Percentiles rank a stretch among this genome's conserved stretches.
Conservation (phyloP, 148 eudicot genomes). For the Rheum nobile region DNA sequence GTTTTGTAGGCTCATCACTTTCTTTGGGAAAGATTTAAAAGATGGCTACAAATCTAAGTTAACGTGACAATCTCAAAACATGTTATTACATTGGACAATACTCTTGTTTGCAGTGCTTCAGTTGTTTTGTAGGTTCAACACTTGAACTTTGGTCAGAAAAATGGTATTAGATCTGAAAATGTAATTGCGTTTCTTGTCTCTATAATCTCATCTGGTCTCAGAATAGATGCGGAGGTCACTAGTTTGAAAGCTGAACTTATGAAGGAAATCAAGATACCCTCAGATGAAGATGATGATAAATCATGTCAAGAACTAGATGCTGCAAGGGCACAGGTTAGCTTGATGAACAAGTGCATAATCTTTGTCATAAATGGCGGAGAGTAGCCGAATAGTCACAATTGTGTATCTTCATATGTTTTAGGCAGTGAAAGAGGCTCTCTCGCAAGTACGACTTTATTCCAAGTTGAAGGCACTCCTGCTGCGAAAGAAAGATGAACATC, state of each 20-base stretch:
- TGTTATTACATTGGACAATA: neutral
- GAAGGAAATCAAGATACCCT: slow-evolving; percentile 16
- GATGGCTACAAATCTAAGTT: neutral
- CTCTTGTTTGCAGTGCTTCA: neutral
- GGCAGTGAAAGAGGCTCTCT: slow-evolving; percentile 8
- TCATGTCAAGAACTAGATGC: slow-evolving; percentile 1
- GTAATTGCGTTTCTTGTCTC: neutral
- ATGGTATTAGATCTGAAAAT: neutral
- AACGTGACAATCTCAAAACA: neutral
- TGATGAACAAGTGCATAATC: neutral
- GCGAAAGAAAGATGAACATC: neutral
- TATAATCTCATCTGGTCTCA: slow-evolving; percentile 32
- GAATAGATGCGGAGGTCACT: slow-evolving; percentile 68
- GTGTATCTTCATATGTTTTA: neutral
- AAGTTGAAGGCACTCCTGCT: slow-evolving; percentile 7
- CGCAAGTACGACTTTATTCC: slow-evolving; percentile 8
- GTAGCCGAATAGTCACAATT: no score
- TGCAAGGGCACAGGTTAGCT: slow-evolving; percentile 1
- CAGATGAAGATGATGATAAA: neutral
- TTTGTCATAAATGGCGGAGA: no score
- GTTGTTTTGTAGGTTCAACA: neutral
- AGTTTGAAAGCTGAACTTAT: slow-evolving; percentile 27
- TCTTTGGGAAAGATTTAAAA: neutral
- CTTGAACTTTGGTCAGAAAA: neutral
- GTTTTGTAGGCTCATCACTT: neutral